These are phyloP conservation scores for Acorus calamus DNA, from an alignment of 106 monocot species.

Conservation along the genomic window DNA sequence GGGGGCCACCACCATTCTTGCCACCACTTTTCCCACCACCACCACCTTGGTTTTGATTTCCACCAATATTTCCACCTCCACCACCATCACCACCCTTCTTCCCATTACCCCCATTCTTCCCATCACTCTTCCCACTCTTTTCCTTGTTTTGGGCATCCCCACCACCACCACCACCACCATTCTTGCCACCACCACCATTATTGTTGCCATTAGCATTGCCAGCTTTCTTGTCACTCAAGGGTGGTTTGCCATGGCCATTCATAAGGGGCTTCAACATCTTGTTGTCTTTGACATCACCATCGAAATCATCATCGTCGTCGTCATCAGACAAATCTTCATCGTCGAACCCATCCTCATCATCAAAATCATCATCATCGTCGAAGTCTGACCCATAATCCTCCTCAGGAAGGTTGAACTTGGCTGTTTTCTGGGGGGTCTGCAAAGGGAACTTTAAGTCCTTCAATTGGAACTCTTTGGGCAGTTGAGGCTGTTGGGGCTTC, in stretches of 20 bases:
- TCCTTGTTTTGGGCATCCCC: no score
- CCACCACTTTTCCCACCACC: background rate
- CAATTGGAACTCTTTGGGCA: conserved; percentile 36
- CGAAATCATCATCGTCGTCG: conserved; percentile 31
- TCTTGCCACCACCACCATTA: conserved; percentile 13
- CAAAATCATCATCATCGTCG: conserved; percentile 15
- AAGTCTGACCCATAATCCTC: conserved; percentile 31
- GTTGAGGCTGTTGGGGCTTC: conserved; percentile 27
- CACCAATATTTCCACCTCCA: no score
- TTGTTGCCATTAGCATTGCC: conserved; percentile 4
- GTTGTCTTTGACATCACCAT: conserved; percentile 39
- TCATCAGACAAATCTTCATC: conserved; percentile 17
- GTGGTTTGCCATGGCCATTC: conserved; percentile 4
- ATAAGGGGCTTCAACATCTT: conserved; percentile 26
- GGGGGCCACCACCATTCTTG: background rate
- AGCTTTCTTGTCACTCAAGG: conserved; percentile 24
- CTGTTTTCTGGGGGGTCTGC: conserved; percentile 41
- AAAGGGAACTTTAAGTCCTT: conserved; percentile 50
- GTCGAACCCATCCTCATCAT: conserved; percentile 39
- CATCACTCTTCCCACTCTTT: background rate
- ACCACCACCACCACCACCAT: conserved; percentile 9
- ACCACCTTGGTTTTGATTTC: background rate
- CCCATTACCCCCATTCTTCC: background rate
- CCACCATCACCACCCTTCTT: no score
- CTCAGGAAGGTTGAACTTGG: conserved; percentile 38